Evolutionary conservation across 2,329 filamentous ascomycete genomes (phyloP), one percentile per base, ranked within the genome.

Genomic region (Chaetomium sp.): DNA sequence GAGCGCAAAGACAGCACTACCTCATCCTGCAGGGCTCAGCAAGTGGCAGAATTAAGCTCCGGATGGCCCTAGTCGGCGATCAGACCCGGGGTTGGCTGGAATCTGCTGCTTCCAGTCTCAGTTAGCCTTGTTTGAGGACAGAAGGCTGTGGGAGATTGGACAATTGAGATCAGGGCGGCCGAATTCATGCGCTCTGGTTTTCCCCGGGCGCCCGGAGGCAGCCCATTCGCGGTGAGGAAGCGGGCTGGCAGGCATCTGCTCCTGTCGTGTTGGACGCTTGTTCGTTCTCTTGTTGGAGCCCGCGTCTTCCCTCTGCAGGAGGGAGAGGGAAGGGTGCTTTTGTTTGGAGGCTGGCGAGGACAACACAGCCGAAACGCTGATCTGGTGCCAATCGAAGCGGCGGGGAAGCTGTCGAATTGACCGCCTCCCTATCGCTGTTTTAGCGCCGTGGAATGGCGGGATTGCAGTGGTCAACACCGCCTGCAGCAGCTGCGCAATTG

Each of bases 51-150:
- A 45, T 60, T 56, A 56, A 60, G 60, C 33, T 63, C 57, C 38
- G 49, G 53, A 13, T 23, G n/a, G 51, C 63, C 66, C 66, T 63
- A 58, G 64, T 63, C 62, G 66, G 47, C 58, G 66, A 68, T 68
- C 66, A 66, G 62, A 58, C 64, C 19, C 47, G 50, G 60, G 62
- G 62, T 60, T 58, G 60, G 59, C 45, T 38, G 57, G 54, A 27
- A 38, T 29, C 33, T 54, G 63, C 33, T 57, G 25, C 25, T 35
- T 16, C 29, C 49, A 23, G 38, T 54, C 59, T 63, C 47, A 62
- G 57, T 10, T 57, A n/a, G 38, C 29, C 23, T 12, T 57, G 29
- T 49, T 33, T 31, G 29, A 57, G 53, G 35, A 62, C 31, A 49
- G 33, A 53, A 45, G 42, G 38, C 31, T 55, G 55, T 23, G 53